Evolutionary conservation across 2,329 filamentous ascomycete genomes (phyloP).

Genomic region (Stagonosporopsis chrysanthemi): DNA sequence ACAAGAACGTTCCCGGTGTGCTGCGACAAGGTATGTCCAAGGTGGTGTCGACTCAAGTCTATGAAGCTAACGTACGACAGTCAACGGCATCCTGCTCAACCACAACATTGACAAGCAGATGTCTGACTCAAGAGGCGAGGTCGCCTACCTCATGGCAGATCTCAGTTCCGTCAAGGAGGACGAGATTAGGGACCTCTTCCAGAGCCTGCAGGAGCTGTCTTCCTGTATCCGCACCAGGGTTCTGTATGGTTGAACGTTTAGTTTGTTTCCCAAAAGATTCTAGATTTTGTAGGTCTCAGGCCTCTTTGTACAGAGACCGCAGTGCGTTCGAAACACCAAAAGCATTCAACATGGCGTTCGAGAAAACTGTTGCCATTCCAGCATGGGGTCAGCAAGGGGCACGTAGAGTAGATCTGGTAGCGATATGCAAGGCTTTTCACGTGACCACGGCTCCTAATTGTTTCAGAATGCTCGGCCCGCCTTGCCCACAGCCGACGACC

Average conservation of each 20-base stretch:
- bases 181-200: conserved; percentile 86
- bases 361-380: not conserved
- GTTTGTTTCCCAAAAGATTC: not conserved
- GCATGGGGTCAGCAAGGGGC: not conserved
- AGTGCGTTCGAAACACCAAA: conserved; percentile 20
- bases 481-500: conserved; percentile 4
- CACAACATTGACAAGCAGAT: conserved; percentile 99
- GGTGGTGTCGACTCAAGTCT: not conserved
- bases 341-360: conserved; percentile 51
- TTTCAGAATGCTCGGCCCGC: conserved; percentile 14
- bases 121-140: conserved; percentile 90
- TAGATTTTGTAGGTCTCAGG: conserved; percentile 48
- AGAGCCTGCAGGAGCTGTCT: conserved; percentile 79
- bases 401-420: not conserved
- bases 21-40: conserved; percentile 72
- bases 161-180: conserved; percentile 82
- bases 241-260: conserved; percentile 46
- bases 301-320: conserved; percentile 5
- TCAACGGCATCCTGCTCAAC: conserved; percentile 92
- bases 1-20: conserved; percentile 95
- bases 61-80: conserved; percentile 53
- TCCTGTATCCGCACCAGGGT: conserved; percentile 61
- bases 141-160: conserved; percentile 97
- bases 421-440: conserved; percentile 5
- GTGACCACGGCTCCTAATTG: conserved; percentile 2